phyloP scores from a whole-genome alignment of 2,329 filamentous ascomycete species.

The Colletotrichum siamense region DNA sequence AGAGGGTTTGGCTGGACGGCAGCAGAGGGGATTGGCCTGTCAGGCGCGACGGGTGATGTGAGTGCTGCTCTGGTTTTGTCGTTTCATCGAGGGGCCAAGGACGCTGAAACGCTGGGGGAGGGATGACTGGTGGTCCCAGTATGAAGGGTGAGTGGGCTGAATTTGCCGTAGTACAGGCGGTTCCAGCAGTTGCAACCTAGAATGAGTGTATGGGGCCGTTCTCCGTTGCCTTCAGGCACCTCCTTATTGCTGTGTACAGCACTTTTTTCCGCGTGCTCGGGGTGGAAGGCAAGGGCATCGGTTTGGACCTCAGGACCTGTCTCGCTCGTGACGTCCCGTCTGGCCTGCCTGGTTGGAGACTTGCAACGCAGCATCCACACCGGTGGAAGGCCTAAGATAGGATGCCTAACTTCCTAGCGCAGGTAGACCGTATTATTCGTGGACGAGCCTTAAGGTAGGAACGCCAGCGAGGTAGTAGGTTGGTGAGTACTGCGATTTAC shows the following conservation, averaged over 20 bases:
- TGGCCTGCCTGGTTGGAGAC: neutral
- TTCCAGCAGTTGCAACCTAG: neutral
- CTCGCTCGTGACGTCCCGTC: neutral
- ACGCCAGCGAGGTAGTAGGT: neutral
- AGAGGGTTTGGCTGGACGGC: constrained; percentile 5
- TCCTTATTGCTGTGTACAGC: neutral
- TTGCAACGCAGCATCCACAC: neutral
- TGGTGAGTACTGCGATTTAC: neutral
- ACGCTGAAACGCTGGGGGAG: constrained; percentile 19
- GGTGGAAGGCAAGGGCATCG: neutral
- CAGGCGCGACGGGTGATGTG: constrained; percentile 1
- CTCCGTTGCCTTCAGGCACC: neutral
- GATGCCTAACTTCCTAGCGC: neutral
- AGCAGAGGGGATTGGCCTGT: constrained; percentile 20
- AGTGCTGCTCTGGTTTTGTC: constrained; percentile 12
- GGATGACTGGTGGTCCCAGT: constrained; percentile 4
- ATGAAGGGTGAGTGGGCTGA: constrained; percentile 1
- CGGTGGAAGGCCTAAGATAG: neutral
- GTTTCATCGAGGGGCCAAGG: constrained; percentile 23
- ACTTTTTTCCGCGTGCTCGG: neutral
- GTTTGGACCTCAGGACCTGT: neutral
- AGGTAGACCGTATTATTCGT: neutral
- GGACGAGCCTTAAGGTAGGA: neutral
- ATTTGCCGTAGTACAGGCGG: neutral
- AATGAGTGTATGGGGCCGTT: neutral